phyloP scores from a whole-genome alignment of 345 rosid species.

The Mallotus nudiflorus region DNA sequence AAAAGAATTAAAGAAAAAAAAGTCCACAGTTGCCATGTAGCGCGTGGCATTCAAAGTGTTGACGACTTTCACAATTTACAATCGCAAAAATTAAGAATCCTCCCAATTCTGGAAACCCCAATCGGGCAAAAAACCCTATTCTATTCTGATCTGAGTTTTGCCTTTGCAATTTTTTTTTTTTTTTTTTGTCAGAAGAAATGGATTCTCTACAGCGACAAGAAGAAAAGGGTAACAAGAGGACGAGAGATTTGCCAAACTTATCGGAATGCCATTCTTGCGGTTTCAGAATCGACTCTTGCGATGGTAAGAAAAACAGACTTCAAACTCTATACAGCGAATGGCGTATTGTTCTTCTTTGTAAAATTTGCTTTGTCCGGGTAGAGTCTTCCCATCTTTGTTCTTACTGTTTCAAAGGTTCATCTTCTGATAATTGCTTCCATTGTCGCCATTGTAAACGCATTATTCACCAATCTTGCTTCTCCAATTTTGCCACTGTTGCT shows the following conservation, averaged over 20 bases:
- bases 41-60: too few relatives aligned
- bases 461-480: conserved; percentile 45
- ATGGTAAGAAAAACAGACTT: conserved; percentile 34
- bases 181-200: too few relatives aligned
- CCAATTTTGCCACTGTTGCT: conserved; percentile 22
- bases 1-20: too few relatives aligned
- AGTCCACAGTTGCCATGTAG: too few relatives aligned
- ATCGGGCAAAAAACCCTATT: too few relatives aligned
- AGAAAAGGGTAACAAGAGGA: conserved; percentile 30
- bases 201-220: neutral
- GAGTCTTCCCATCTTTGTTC: conserved; percentile 47
- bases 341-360: conserved; percentile 53
- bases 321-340: conserved; percentile 56
- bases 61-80: too few relatives aligned
- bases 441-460: conserved; percentile 39
- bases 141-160: too few relatives aligned
- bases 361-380: conserved; percentile 34
- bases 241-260: conserved; percentile 55
- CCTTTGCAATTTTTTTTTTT: too few relatives aligned
- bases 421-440: conserved; percentile 19
- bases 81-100: too few relatives aligned
- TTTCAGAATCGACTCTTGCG: conserved; percentile 38
- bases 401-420: conserved; percentile 48
- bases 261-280: conserved; percentile 62
- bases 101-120: too few relatives aligned